Percentiles rank a stretch among this genome's conserved stretches.
Conservation (phyloP, 768 basidiomycete species). For the Pleurotus pulmonarius region DNA sequence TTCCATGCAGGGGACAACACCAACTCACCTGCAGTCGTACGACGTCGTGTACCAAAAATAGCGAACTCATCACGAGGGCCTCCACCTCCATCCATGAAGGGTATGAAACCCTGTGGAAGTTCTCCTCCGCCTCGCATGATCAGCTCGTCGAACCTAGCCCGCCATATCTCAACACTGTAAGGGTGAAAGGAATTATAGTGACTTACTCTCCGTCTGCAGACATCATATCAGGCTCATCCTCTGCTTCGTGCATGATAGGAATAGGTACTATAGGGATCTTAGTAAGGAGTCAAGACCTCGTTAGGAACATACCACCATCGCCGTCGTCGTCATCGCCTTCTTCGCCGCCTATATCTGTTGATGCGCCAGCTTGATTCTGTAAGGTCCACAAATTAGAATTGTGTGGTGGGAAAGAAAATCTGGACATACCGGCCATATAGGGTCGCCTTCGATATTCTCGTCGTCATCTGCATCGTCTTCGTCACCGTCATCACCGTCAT, state of each 20-base stretch:
- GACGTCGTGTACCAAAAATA: constrained; percentile 52
- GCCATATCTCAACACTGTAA: too few species aligned
- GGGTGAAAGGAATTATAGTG: neutral
- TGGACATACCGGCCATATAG: constrained; percentile 52
- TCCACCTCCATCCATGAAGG: constrained; percentile 37
- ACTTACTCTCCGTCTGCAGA: constrained; percentile 67
- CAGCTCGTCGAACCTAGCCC: constrained; percentile 34
- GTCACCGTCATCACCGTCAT: constrained; percentile 41
- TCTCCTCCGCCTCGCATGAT: constrained; percentile 31
- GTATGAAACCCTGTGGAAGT: constrained; percentile 47
- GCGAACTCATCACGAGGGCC: constrained; percentile 31
- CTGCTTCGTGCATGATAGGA: constrained; percentile 61
- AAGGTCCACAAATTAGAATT: constrained; percentile 16
- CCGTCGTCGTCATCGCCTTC: constrained; percentile 62
- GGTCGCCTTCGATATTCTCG: constrained; percentile 48
- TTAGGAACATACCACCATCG: constrained; percentile 42
- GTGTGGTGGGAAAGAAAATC: neutral
- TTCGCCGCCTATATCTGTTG: constrained; percentile 41
- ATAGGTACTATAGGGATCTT: constrained; percentile 34
- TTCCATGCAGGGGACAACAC: constrained; percentile 8
- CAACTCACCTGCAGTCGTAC: constrained; percentile 41
- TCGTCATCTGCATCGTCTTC: constrained; percentile 47
- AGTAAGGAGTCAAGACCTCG: constrained; percentile 14
- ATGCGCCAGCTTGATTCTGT: constrained; percentile 51
- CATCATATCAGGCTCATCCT: constrained; percentile 54